These are phyloP conservation scores for Paraphysoderma sedebokerense DNA, from an alignment of 371 early-diverging fungal species.

Conservation along the genomic window DNA sequence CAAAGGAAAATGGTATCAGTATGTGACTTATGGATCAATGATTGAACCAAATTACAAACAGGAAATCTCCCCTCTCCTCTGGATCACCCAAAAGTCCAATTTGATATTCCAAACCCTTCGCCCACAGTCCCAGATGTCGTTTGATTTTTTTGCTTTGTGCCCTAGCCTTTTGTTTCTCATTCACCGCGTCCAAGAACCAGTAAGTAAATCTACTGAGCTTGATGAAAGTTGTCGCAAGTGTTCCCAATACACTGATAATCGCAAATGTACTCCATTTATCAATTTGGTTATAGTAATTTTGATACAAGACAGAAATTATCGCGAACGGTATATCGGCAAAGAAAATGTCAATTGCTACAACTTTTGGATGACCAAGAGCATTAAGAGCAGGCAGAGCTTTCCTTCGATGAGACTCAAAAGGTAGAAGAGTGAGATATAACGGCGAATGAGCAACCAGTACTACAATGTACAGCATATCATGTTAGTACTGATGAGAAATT, in stretches of 20 bases:
- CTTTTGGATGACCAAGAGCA: not conserved
- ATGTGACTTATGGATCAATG: not conserved
- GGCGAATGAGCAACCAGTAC: constrained; percentile 1
- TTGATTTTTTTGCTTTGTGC: not conserved
- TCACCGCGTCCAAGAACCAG: not conserved
- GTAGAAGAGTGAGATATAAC: not conserved
- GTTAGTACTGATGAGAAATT: not conserved
- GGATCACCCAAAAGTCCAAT: not conserved
- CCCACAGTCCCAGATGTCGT: not conserved
- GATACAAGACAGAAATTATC: not conserved
- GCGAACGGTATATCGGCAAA: not conserved
- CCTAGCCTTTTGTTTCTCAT: not conserved
- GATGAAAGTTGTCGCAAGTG: not conserved
- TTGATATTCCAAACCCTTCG: not conserved
- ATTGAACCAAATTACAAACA: not conserved
- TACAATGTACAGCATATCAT: not conserved
- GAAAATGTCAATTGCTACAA: not conserved
- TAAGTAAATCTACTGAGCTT: not conserved
- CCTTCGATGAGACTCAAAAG: not conserved
- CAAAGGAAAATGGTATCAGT: not conserved
- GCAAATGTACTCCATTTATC: not conserved
- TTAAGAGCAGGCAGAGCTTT: not conserved
- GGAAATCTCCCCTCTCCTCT: not conserved
- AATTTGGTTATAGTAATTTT: not conserved
- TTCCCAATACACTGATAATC: not conserved